Base-by-base conservation (phyloP, 257 asterid species). In the Linderniella brevidens region DNA sequence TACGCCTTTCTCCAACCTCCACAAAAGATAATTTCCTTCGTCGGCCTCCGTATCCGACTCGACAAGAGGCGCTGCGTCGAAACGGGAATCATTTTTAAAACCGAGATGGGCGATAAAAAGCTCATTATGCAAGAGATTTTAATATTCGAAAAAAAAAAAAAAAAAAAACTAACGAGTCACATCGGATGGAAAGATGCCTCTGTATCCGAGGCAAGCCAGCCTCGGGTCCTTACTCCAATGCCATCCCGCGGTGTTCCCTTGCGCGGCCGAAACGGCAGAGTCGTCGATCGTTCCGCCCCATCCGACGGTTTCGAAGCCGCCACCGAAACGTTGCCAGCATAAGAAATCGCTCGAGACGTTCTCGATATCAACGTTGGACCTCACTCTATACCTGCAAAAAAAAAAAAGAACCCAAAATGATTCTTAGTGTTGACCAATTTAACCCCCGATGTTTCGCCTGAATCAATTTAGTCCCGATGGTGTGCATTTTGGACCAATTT, bases 321-420 rank as follows among this genome's bases (percentile, higher is more conserved):
- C 60, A 56, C 92, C 90, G 57, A 80, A 88, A 37, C 86, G 71
- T 66, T 88, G 97, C 95, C 97, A 88, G 51, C 97, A 88, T 58
- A 72, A 55, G 56, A 78, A 84, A 13, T 76, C 77, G 37, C 66
- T 73, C 1, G 67, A 75, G 52, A 84, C 60, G 14, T 60, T 70
- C 64, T 88, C 95, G 50, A 88, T 80, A 16, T 88, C 92, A 57
- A 88, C 93, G 65, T 80, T 83, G 51, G 95, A 76, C 71, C 86
- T 76, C 75, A 88, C 64, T 35, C 92, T 72, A 20, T 80, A 88
- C 61, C 97, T 88, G 78, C 56, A 17, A 63, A 25, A 25, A 25
- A n/a, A n/a, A n/a, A n/a, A n/a, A n/a, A n/a, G n/a, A n/a, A n/a
- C n/a, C n/a, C n/a, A n/a, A n/a, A n/a, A n/a, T n/a, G n/a, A n/a